phyloP scores from a whole-genome alignment of 208 protist genomes.

The Crithidia mellificae region DNA sequence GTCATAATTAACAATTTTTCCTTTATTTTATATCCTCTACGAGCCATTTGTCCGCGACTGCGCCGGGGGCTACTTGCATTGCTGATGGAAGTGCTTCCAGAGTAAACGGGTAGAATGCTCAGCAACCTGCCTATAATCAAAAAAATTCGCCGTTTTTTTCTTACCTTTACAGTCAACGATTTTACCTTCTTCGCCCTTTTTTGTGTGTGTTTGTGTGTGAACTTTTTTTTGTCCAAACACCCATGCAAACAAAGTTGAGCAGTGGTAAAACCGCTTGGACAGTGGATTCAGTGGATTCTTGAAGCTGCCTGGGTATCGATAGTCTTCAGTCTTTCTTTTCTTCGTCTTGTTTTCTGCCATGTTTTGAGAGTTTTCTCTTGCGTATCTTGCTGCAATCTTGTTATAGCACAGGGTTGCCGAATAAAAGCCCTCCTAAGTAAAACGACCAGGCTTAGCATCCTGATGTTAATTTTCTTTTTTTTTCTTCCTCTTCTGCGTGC shows the following conservation, averaged over 20 bases:
- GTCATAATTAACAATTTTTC: too few species aligned
- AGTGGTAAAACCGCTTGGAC: not conserved
- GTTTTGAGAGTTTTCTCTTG: too few species aligned
- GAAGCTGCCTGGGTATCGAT: not conserved
- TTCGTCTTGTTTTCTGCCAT: not conserved
- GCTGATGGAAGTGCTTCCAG: not conserved
- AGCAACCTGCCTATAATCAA: not conserved
- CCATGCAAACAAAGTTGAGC: too few species aligned
- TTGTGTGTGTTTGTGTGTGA: too few species aligned
- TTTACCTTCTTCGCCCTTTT: not conserved
- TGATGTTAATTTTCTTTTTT: not conserved
- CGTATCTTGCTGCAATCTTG: too few species aligned
- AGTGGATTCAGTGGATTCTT: not conserved
- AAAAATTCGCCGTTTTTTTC: not conserved
- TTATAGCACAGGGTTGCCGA: too few species aligned
- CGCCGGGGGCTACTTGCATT: not conserved
- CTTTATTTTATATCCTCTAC: slow-evolving; percentile 5
- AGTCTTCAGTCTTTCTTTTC: not conserved
- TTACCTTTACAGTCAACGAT: not conserved
- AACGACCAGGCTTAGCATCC: not conserved
- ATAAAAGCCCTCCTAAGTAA: too few species aligned
- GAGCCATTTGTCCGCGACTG: slow-evolving; percentile 1
- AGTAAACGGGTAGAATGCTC: not conserved
- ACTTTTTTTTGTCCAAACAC: too few species aligned
- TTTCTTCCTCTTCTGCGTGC: not conserved